Percentiles rank a stretch among this genome's conserved stretches.
phyloP scores from a whole-genome alignment of 768 basidiomycete genomes.

The Guyanaporus albipodus region DNA sequence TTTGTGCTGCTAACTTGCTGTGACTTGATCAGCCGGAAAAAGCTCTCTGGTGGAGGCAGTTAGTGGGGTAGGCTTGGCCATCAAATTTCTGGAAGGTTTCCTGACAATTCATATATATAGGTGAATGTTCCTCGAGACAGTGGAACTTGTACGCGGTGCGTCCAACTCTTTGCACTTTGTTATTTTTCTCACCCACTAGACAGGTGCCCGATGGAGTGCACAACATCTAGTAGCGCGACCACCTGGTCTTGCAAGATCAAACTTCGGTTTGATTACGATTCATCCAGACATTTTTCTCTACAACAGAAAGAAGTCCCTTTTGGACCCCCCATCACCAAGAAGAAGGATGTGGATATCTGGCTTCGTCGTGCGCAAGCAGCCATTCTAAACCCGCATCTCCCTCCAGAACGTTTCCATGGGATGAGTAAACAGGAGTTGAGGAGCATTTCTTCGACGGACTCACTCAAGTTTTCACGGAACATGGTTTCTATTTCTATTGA shows the following conservation, averaged over 20 bases:
- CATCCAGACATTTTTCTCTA: constrained; percentile 20
- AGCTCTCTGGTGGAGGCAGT: constrained; percentile 59
- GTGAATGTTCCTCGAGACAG: constrained; percentile 60
- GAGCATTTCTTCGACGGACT: constrained; percentile 18
- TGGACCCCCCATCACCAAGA: constrained; percentile 31
- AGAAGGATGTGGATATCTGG: constrained; percentile 35
- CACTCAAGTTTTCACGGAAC: constrained; percentile 46
- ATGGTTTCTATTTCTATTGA: constrained; percentile 43
- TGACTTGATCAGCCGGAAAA: constrained; percentile 44
- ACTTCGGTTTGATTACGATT: constrained; percentile 35
- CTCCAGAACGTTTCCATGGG: constrained; percentile 17
- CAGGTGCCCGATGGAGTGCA: constrained; percentile 54
- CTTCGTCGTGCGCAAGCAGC: constrained; percentile 47
- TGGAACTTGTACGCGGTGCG: constrained; percentile 55
- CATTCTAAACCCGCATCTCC: constrained; percentile 32
- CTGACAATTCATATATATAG: constrained; percentile 30
- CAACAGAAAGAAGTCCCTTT: constrained; percentile 18
- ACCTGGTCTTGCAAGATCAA: constrained; percentile 45
- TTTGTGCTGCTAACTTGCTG: neutral
- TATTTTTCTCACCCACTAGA: neutral
- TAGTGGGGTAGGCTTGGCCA: constrained; percentile 42
- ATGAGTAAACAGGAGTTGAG: constrained; percentile 27
- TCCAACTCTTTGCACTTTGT: neutral
- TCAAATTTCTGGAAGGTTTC: too few relatives aligned
- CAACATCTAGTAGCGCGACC: constrained; percentile 37